Percentiles rank a stretch among this genome's conserved stretches.
These are phyloP conservation scores for Pythium dissimile DNA, from an alignment of 352 stramenopile genomes.

Conservation along the genomic window DNA sequence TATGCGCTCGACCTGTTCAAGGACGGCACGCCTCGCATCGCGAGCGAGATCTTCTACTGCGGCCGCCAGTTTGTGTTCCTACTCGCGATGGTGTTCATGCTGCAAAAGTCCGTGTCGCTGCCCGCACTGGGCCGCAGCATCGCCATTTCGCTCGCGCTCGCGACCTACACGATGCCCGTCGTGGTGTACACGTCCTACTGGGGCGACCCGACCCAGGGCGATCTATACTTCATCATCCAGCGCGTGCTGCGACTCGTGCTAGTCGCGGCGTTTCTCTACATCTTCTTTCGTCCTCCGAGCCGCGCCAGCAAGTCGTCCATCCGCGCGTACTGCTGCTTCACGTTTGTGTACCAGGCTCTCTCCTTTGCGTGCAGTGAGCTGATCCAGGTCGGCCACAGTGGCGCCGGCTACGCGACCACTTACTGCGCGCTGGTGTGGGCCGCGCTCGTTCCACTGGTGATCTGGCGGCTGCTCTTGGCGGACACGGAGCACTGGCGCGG, in stretches of 20 bases:
- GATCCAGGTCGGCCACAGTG: neutral
- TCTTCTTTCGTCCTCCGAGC: constrained; percentile 7
- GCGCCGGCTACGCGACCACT: constrained; percentile 10
- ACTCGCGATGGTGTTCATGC: constrained; percentile 42
- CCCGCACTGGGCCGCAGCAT: constrained; percentile 37
- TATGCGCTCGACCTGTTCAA: constrained; percentile 21
- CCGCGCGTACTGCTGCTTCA: constrained; percentile 13
- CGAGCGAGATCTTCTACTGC: constrained; percentile 39
- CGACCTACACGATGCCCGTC: constrained; percentile 34
- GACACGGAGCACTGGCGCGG: constrained; percentile 28
- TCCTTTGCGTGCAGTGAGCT: constrained; percentile 18
- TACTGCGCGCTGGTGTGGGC: constrained; percentile 22
- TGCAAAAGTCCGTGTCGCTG: constrained; percentile 50
- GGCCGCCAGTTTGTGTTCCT: constrained; percentile 45
- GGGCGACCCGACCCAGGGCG: neutral
- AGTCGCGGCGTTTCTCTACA: constrained; percentile 16
- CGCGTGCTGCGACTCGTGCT: neutral
- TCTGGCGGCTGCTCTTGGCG: constrained; percentile 28
- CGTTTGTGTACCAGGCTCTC: constrained; percentile 8
- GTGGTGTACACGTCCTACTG: constrained; percentile 15
- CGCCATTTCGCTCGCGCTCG: constrained; percentile 32
- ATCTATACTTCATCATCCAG: constrained; percentile 5
- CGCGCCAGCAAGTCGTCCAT: constrained; percentile 7
- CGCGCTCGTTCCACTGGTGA: constrained; percentile 25
- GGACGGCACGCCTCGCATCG: constrained; percentile 20